A percentile compares a stretch with the other conserved stretches of the same genome.
These are phyloP conservation scores for Pythium grandisporangium DNA, from an alignment of 352 stramenopile genomes.

Conservation along the genomic window DNA sequence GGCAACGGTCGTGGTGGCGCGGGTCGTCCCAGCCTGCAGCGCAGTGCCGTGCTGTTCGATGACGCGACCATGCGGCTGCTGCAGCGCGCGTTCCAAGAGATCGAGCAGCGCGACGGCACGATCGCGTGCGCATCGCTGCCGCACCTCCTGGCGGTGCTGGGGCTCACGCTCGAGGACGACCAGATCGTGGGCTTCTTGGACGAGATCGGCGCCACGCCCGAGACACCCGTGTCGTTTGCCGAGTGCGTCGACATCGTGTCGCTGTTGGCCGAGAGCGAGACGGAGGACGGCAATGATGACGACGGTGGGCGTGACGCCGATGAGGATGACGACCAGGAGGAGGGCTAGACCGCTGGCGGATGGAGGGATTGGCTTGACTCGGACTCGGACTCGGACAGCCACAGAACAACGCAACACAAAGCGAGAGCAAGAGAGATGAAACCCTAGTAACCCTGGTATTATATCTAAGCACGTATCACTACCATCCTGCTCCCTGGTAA, in stretches of 20 bases:
- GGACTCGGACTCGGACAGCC: too few relatives aligned
- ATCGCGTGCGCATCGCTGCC: conserved; percentile 40
- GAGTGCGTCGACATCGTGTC: conserved; percentile 85
- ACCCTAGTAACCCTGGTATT: too few relatives aligned
- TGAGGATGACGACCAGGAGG: conserved; percentile 10
- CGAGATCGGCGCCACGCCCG: conserved; percentile 55
- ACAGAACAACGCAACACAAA: too few relatives aligned
- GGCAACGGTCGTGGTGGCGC: conserved; percentile 3
- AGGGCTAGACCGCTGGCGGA: conserved; percentile 2
- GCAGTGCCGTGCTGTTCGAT: conserved; percentile 67
- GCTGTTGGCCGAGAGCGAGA: conserved; percentile 11
- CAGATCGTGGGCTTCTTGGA: conserved; percentile 47
- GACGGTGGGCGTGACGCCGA: background rate
- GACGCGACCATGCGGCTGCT: conserved; percentile 40
- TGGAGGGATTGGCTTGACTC: too few relatives aligned
- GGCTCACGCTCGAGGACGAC: conserved; percentile 22
- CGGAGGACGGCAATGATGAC: background rate
- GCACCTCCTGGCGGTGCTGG: conserved; percentile 29
- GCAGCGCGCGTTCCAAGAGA: conserved; percentile 37
- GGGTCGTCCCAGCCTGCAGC: too few relatives aligned
- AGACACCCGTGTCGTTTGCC: conserved; percentile 71
- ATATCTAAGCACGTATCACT: too few relatives aligned
- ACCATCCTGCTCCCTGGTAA: too few relatives aligned
- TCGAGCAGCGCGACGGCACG: conserved; percentile 32
- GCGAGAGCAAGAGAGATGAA: too few relatives aligned